These are phyloP conservation scores for Pichiaceae sp. DNA, from an alignment of 1,139 yeast genomes.

Conservation along the genomic window DNA sequence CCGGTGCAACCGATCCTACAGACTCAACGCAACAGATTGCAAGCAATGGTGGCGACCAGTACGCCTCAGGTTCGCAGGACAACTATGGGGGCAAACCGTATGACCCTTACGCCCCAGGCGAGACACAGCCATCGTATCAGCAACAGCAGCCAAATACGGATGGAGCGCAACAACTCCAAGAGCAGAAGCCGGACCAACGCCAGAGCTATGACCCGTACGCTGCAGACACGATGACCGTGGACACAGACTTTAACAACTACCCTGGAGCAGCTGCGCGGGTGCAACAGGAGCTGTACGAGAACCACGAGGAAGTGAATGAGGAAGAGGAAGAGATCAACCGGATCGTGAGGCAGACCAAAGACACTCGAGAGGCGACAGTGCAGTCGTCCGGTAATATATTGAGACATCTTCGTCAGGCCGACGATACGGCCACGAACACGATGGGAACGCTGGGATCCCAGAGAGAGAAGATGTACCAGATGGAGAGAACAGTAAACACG, in stretches of 20 bases:
- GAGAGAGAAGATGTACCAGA: constrained; percentile 71
- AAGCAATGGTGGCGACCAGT: neutral
- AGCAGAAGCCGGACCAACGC: neutral
- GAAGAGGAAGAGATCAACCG: constrained; percentile 85
- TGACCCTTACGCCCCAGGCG: constrained; percentile 14
- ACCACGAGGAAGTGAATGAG: constrained; percentile 16
- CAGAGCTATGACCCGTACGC: neutral
- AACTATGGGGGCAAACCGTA: too few relatives aligned
- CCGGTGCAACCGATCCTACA: too few relatives aligned
- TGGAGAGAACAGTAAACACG: constrained; percentile 68
- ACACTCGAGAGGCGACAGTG: constrained; percentile 59
- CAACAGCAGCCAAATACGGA: constrained; percentile 1
- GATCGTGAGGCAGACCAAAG: constrained; percentile 73
- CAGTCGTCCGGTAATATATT: constrained; percentile 81
- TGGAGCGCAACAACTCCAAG: neutral
- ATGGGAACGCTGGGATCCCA: constrained; percentile 90
- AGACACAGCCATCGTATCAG: constrained; percentile 6
- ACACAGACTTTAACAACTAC: constrained; percentile 10
- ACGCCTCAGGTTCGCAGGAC: neutral
- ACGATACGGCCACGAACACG: constrained; percentile 82
- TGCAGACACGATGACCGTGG: constrained; percentile 3
- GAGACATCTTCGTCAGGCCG: constrained; percentile 87
- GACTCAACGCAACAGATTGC: neutral
- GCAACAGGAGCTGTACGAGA: constrained; percentile 6
- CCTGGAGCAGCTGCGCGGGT: constrained; percentile 5